Evolutionary conservation across 345 rosid genomes (phyloP).

Genomic region (Eucalyptus sideroxylon): DNA sequence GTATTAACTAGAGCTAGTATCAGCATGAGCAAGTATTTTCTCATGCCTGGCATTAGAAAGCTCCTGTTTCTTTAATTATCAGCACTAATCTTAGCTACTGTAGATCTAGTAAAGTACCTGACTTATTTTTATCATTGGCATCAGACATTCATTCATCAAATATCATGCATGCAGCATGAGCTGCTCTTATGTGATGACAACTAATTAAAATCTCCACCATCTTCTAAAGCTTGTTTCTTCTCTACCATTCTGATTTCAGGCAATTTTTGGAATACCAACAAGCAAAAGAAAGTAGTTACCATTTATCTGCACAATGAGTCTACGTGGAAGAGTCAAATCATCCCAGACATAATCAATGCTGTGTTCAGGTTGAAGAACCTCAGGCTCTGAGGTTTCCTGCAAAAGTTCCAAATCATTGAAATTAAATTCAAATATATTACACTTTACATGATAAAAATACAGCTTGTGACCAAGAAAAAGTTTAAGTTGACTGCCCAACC

Average conservation of each 20-base stretch:
- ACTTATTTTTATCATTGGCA: neutral
- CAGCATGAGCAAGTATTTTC: neutral
- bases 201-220: neutral
- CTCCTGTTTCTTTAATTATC: neutral
- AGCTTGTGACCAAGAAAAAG: neutral
- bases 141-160: neutral
- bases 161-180: neutral
- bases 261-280: neutral
- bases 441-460: neutral
- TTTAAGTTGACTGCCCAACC: conserved; percentile 35
- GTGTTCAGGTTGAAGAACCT: conserved; percentile 66
- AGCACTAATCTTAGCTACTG: neutral
- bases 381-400: conserved; percentile 74
- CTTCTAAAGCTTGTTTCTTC: neutral
- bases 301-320: conserved; percentile 57
- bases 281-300: conserved; percentile 22
- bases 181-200: neutral
- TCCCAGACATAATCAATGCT: conserved; percentile 81
- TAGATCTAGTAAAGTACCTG: neutral
- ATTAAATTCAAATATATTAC: neutral
- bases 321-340: conserved; percentile 82
- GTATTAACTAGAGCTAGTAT: neutral
- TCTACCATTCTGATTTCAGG: neutral
- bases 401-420: neutral
- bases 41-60: neutral